A percentile compares a stretch with the other conserved stretches of the same genome.
Evolutionary conservation across 1,284 basidiomycete genomes (phyloP).

Genomic region (Ustilago hordei): DNA sequence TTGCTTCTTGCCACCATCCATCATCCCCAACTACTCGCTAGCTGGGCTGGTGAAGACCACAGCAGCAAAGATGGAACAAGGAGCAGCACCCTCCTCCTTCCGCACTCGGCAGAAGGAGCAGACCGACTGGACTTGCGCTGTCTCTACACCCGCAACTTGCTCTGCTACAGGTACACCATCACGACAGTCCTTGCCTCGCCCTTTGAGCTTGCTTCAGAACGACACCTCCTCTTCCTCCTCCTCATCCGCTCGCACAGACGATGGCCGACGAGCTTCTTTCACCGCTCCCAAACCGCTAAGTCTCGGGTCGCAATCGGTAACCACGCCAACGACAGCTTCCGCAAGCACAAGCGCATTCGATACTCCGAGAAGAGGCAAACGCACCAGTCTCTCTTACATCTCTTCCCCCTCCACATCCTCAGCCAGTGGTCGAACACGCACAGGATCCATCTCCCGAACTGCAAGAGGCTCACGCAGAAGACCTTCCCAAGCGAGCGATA

Average conservation of each 20-base stretch:
- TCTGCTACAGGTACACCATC: constrained; percentile 21
- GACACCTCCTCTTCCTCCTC: constrained; percentile 20
- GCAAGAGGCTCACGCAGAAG: constrained; percentile 10
- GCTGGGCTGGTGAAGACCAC: constrained; percentile 28
- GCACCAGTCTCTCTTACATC: constrained; percentile 47
- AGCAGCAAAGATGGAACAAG: constrained; percentile 11
- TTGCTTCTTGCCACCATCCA: background rate
- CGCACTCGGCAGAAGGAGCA: constrained; percentile 35
- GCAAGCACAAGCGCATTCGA: constrained; percentile 2
- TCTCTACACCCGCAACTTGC: constrained; percentile 3
- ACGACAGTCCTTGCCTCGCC: constrained; percentile 24
- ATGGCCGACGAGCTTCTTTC: constrained; percentile 23
- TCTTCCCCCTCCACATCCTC: constrained; percentile 37
- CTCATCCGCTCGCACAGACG: constrained; percentile 3
- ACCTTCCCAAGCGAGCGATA: constrained; percentile 30
- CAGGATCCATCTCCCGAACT: constrained; percentile 29
- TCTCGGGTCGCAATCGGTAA: constrained; percentile 26
- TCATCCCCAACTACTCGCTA: constrained; percentile 4
- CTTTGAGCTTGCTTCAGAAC: constrained; percentile 29
- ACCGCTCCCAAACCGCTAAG: constrained; percentile 29
- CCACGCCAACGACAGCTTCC: background rate
- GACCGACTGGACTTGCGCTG: constrained; percentile 15
- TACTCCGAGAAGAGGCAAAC: constrained; percentile 34
- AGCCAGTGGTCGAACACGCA: constrained; percentile 10
- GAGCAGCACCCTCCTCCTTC: constrained; percentile 20